Conservation (phyloP, 768 basidiomycete species). For the Artomyces pyxidatus region DNA sequence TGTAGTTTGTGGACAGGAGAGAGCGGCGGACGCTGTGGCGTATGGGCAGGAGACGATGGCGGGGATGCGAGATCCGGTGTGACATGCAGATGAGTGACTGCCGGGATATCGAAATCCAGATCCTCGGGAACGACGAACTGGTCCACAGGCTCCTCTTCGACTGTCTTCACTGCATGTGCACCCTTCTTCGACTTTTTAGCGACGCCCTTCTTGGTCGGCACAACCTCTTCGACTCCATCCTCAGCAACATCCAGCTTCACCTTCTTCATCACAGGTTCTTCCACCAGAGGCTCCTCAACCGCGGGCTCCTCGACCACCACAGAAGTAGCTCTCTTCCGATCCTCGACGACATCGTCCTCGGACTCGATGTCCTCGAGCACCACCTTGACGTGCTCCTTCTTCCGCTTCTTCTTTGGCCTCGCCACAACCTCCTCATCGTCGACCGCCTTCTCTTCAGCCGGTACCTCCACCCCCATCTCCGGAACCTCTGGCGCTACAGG, state of each 20-base stretch:
- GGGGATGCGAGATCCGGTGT: conserved; percentile 39
- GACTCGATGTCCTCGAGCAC: conserved; percentile 44
- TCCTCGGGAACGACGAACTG: conserved; percentile 47
- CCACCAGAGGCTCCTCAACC: too few relatives aligned
- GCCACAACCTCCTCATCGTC: conserved; percentile 31
- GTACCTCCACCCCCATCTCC: conserved; percentile 23
- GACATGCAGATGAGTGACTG: conserved; percentile 42
- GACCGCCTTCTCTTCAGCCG: conserved; percentile 17
- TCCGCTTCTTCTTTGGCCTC: conserved; percentile 52
- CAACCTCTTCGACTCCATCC: conserved; percentile 10
- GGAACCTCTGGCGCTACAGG: conserved; percentile 14
- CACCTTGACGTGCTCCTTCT: conserved; percentile 37
- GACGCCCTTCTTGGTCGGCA: conserved; percentile 4
- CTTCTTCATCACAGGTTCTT: conserved; percentile 40
- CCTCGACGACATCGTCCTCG: conserved; percentile 44
- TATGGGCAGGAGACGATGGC: conserved; percentile 36
- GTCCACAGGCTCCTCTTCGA: conserved; percentile 24
- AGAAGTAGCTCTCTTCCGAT: conserved; percentile 23
- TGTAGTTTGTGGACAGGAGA: conserved; percentile 16
- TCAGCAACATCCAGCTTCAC: conserved; percentile 16
- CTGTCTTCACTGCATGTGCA: conserved; percentile 21
- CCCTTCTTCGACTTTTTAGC: conserved; percentile 38
- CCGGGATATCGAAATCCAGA: conserved; percentile 40
- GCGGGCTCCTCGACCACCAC: conserved; percentile 24
- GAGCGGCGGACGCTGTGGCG: conserved; percentile 26